Evolutionary conservation across 257 asterid genomes (phyloP), one percentile per base, ranked within the genome.

Genomic region (Galeopsis tetrahit): DNA sequence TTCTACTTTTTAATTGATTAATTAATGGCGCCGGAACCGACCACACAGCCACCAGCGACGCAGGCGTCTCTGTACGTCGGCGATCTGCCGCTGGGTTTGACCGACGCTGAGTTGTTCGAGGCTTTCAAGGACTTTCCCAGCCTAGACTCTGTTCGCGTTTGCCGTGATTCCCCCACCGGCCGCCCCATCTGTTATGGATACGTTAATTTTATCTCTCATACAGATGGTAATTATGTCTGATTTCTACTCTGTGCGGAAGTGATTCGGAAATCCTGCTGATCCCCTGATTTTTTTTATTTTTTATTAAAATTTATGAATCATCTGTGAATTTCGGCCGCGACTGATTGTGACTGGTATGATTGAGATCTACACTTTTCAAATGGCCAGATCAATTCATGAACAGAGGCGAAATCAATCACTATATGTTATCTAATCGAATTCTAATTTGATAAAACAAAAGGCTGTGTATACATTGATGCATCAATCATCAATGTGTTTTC

Each of bases 151-250:
- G 88, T 86, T 14, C 87, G 89, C 13, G 77, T 86, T 73, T 86
- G 91, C 77, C 84, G 86, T 17, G 91, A 86, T 28, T 82, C 35
- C 42, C 88, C n/a, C 28, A 79, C 88, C 14, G 78, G 81, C 33
- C 84, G 85, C 31, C 84, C 91, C 2, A 84, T 86, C 68, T 73
- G 87, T 69, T 86, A 86, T 43, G 91, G 87, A 49, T 86, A 86
- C 69, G 89, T 82, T 74, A 86, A 86, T 74, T 84, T 81, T 56
- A 6, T 63, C 51, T 67, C 85, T 32, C 87, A 79, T 43, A 77
- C 83, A 35, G 91, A 86, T 35, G 91, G 91, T 86, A 21, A 21
- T 21, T 21, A 21, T 21, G 28, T 1, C 28, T 21, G 28, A 0
- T 21, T 21, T 21, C 1, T 1, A 21, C 28, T 21, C 28, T 21